phyloP scores from a whole-genome alignment of 257 asterid genomes.

The Apocynum venetum region DNA sequence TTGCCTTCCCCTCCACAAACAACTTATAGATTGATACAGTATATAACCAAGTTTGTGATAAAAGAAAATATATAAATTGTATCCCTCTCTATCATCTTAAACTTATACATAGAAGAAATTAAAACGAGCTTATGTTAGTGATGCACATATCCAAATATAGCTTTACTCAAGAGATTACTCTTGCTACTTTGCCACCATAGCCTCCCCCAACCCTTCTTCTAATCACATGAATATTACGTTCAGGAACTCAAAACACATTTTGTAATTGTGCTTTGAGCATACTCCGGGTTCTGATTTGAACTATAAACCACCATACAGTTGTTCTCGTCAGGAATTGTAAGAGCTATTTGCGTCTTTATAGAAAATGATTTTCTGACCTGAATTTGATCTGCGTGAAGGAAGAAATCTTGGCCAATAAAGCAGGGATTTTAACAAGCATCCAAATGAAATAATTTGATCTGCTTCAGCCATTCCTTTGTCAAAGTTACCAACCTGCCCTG shows the following conservation, averaged over 20 bases:
- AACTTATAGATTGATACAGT: too few species aligned
- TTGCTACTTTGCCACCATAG: slow-evolving; percentile 62
- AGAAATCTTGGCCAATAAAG: background rate
- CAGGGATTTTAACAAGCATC: background rate
- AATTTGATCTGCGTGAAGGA: slow-evolving; percentile 38
- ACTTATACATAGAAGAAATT: too few species aligned
- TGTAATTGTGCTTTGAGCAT: slow-evolving; percentile 42
- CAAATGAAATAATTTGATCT: slow-evolving; percentile 27
- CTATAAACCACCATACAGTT: slow-evolving; percentile 71
- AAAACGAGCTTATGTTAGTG: background rate
- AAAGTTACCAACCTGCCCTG: slow-evolving; percentile 52
- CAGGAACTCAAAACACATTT: slow-evolving; percentile 70
- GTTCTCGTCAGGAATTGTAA: slow-evolving; percentile 82
- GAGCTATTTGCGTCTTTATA: slow-evolving; percentile 74
- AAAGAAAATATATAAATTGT: too few species aligned
- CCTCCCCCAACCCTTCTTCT: slow-evolving; percentile 81
- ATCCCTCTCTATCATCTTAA: too few species aligned
- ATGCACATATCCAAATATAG: background rate
- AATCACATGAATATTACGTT: slow-evolving; percentile 57
- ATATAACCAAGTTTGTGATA: too few species aligned
- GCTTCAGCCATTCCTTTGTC: slow-evolving; percentile 75
- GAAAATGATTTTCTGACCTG: slow-evolving; percentile 59
- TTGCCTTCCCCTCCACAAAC: too few species aligned
- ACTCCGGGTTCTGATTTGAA: slow-evolving; percentile 59
- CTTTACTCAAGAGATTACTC: slow-evolving; percentile 50